Evolutionary conservation across 225 moss, liverwort and hornwort species (phyloP).

Genomic region (Sphagnum tenellum): DNA sequence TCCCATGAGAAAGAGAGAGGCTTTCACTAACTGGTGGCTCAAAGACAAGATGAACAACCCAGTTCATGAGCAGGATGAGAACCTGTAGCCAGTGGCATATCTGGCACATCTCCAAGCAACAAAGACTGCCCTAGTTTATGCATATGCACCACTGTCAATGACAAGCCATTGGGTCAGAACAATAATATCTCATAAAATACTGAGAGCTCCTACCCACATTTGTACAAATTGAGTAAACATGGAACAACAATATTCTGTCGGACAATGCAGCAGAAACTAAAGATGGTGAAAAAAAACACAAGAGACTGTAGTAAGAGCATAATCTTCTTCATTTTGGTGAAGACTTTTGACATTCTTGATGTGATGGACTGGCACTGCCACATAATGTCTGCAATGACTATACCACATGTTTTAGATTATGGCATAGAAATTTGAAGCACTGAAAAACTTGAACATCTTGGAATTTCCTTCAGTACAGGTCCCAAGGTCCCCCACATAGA

Average conservation of each 20-base stretch:
- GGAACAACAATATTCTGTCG: background rate
- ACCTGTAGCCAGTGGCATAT: slow-evolving; percentile 53
- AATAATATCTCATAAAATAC: background rate
- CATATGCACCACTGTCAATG: slow-evolving; percentile 53
- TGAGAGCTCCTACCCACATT: background rate
- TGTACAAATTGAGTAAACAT: background rate
- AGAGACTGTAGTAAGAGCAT: slow-evolving; percentile 30
- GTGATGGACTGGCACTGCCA: slow-evolving; percentile 66
- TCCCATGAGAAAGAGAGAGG: background rate
- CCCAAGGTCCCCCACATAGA: background rate
- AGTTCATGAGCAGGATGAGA: background rate
- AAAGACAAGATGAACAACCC: background rate
- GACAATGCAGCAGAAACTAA: background rate
- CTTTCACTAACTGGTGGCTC: background rate
- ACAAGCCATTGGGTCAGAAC: background rate
- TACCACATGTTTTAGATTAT: background rate
- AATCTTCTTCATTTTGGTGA: slow-evolving; percentile 46
- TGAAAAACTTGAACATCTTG: background rate
- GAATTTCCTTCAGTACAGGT: background rate
- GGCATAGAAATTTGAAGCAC: slow-evolving; percentile 1
- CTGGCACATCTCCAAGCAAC: slow-evolving; percentile 58
- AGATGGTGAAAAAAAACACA: background rate
- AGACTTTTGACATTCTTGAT: slow-evolving; percentile 65
- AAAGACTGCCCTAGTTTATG: slow-evolving; percentile 55
- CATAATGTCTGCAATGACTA: slow-evolving; percentile 60